A percentile compares a stretch with the other conserved stretches of the same genome.
These are phyloP conservation scores for Leptosphaerulina australis DNA, from an alignment of 2,329 filamentous ascomycete species.

Conservation along the genomic window DNA sequence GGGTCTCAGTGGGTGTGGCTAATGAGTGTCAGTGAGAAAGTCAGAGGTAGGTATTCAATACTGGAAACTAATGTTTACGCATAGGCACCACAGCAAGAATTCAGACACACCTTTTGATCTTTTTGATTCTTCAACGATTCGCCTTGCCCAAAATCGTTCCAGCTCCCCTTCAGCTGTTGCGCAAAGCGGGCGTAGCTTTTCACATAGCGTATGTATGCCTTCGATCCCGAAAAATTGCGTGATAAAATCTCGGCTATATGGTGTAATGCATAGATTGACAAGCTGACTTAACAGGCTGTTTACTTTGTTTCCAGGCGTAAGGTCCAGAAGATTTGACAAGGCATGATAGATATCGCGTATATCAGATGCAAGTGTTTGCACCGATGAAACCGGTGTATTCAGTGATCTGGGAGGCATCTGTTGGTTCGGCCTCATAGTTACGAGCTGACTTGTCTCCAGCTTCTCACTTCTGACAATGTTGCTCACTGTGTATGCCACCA, in stretches of 20 bases:
- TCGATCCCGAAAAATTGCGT: slow-evolving; percentile 40
- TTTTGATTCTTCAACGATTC: slow-evolving; percentile 33
- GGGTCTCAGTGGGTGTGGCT: slow-evolving; percentile 1
- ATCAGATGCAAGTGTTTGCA: slow-evolving; percentile 30
- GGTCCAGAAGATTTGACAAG: slow-evolving; percentile 23
- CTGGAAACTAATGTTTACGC: neutral
- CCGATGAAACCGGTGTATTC: slow-evolving; percentile 20
- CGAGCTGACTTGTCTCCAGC: neutral
- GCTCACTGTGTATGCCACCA: slow-evolving; percentile 1
- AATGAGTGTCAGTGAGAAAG: neutral
- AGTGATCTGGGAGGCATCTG: slow-evolving; percentile 35
- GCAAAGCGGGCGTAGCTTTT: slow-evolving; percentile 52
- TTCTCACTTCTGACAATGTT: neutral
- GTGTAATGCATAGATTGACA: slow-evolving; percentile 46
- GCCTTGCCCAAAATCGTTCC: slow-evolving; percentile 53
- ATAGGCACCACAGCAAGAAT: neutral
- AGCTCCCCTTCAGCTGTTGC: slow-evolving; percentile 54
- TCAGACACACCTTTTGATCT: slow-evolving; percentile 3
- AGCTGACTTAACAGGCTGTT: slow-evolving; percentile 48
- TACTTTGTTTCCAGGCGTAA: slow-evolving; percentile 42
- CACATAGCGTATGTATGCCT: slow-evolving; percentile 42
- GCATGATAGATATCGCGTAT: slow-evolving; percentile 28
- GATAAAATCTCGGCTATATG: slow-evolving; percentile 29
- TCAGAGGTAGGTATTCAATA: neutral
- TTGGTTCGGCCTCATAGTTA: slow-evolving; percentile 1